These are phyloP conservation scores for Oryza punctata DNA, from an alignment of 176 grass and related monocot genomes.

Conservation along the genomic window DNA sequence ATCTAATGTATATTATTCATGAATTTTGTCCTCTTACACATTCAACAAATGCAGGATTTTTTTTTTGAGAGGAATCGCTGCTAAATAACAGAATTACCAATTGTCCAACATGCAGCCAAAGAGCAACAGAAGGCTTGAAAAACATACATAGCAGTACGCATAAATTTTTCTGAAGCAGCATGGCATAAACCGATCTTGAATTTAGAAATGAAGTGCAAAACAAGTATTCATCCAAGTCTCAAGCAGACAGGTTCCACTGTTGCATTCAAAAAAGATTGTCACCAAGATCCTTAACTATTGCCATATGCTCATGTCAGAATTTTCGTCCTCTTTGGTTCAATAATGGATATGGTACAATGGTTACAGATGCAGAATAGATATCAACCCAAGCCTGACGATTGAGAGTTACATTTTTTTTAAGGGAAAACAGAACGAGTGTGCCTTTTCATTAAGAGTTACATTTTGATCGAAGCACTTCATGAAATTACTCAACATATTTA, in stretches of 20 bases:
- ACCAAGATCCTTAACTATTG: background rate
- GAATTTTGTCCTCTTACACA: background rate
- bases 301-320: background rate
- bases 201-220: background rate
- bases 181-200: background rate
- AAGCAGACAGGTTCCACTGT: background rate
- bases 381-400: background rate
- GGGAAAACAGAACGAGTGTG: too few species aligned
- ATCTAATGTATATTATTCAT: background rate
- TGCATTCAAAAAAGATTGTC: background rate
- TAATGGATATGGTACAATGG: background rate
- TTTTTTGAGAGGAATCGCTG: too few species aligned
- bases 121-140: background rate
- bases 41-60: background rate
- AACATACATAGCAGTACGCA: background rate
- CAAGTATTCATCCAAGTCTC: background rate
- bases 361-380: background rate
- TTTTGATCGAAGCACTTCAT: background rate
- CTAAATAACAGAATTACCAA: background rate
- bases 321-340: background rate
- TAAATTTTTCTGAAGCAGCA: background rate
- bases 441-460: too few species aligned
- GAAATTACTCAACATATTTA: background rate
- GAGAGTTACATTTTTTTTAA: background rate
- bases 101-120: background rate